Conservation (phyloP, 2,329 filamentous ascomycete genomes). For the Laburnicola sp. region DNA sequence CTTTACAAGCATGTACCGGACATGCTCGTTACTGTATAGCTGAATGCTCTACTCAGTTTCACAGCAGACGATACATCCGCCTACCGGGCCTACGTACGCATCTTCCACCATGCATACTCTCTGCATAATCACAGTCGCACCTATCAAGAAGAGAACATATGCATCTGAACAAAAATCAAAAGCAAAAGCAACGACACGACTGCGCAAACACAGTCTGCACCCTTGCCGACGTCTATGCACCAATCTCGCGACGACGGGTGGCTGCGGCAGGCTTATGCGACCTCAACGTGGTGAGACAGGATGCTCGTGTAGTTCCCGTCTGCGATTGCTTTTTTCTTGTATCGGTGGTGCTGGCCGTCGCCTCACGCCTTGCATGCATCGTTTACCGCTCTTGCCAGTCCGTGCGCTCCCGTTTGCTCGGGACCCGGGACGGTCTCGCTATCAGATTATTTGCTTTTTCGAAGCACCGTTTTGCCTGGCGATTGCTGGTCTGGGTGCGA, state of each 20-base stretch:
- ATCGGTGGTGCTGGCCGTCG: background rate
- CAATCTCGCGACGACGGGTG: conserved; percentile 18
- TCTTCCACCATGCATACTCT: too few species aligned
- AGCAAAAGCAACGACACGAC: background rate
- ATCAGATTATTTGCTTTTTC: background rate
- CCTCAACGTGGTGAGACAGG: conserved; percentile 13
- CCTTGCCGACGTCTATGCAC: conserved; percentile 3
- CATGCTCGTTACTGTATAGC: too few species aligned
- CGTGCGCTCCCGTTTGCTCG: conserved; percentile 4
- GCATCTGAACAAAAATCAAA: background rate
- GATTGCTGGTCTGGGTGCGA: background rate
- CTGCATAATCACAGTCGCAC: too few species aligned
- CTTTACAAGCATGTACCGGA: too few species aligned
- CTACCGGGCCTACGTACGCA: too few species aligned
- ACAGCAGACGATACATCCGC: too few species aligned
- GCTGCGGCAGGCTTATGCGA: conserved; percentile 27
- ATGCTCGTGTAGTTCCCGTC: background rate
- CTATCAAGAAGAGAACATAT: background rate
- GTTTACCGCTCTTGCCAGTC: conserved; percentile 2
- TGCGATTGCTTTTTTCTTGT: conserved; percentile 3
- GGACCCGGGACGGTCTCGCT: background rate
- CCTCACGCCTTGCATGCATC: background rate
- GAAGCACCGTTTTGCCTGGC: background rate
- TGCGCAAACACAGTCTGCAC: background rate
- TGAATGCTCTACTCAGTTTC: too few species aligned